phyloP scores from a whole-genome alignment of 2,329 filamentous ascomycete genomes.

The Talaromyces rugulosus region DNA sequence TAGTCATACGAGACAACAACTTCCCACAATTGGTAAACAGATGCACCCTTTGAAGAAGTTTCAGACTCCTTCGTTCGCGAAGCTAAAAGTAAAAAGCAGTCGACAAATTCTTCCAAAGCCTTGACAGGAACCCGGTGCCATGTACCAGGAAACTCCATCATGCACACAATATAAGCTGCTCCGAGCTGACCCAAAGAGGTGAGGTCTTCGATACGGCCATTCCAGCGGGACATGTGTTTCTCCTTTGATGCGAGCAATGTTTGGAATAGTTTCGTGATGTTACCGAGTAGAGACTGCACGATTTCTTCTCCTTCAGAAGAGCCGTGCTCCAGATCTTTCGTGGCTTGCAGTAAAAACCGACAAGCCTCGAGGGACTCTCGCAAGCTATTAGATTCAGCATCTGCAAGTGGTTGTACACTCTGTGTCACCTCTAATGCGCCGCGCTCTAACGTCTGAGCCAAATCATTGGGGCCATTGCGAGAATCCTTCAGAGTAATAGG shows the following conservation, averaged over 20 bases:
- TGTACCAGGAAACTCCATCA: conserved; percentile 27
- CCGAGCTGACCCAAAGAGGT: conserved; percentile 25
- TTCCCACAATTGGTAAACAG: conserved; percentile 35
- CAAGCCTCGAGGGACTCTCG: conserved; percentile 37
- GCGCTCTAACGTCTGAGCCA: conserved; percentile 22
- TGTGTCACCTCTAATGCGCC: conserved; percentile 24
- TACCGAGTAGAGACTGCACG: conserved; percentile 1
- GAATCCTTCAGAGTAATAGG: conserved; percentile 24
- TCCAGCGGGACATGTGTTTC: conserved; percentile 22
- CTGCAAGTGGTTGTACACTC: not conserved
- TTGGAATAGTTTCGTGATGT: conserved; percentile 14
- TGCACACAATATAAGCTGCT: conserved; percentile 30
- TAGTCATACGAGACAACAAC: conserved; percentile 37
- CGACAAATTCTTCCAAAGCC: conserved; percentile 27
- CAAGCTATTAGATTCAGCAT: conserved; percentile 21
- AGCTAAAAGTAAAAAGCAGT: conserved; percentile 29
- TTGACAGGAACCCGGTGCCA: conserved; percentile 28
- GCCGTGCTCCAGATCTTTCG: conserved; percentile 19
- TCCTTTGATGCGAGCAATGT: not conserved
- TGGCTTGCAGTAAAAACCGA: conserved; percentile 25
- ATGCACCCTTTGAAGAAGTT: conserved; percentile 17
- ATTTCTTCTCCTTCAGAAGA: conserved; percentile 10
- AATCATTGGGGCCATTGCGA: conserved; percentile 18
- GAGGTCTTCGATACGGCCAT: conserved; percentile 35
- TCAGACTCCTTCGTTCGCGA: not conserved